Conservation (phyloP, 2,329 filamentous ascomycete species). For the Setomelanomma holmii region DNA sequence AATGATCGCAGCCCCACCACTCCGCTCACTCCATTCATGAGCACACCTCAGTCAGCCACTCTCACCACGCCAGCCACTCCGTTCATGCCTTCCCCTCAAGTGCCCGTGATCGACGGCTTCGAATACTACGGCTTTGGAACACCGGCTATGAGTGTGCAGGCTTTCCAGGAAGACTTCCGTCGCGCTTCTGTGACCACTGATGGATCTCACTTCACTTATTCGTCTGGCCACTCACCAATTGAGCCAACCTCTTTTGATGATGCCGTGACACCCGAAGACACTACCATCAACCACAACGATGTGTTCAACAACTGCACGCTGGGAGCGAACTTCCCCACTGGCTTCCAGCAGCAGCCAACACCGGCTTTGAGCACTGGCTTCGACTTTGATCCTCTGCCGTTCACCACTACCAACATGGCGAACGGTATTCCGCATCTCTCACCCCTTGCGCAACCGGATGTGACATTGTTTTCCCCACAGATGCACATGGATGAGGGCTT, state of each 20-base stretch:
- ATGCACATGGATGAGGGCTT: constrained; percentile 70
- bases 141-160: constrained; percentile 37
- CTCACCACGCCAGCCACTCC: constrained; percentile 48
- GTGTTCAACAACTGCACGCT: constrained; percentile 63
- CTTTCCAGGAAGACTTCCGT: constrained; percentile 44
- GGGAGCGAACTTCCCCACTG: constrained; percentile 66
- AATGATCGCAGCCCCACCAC: constrained; percentile 36
- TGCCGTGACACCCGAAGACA: constrained; percentile 54
- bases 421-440: constrained; percentile 64
- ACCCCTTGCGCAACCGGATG: constrained; percentile 70
- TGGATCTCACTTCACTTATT: constrained; percentile 46
- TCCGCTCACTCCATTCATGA: constrained; percentile 46
- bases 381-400: constrained; percentile 52
- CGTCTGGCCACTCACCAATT: constrained; percentile 51
- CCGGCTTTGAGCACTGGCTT: constrained; percentile 48
- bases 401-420: constrained; percentile 28
- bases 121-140: constrained; percentile 42
- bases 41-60: constrained; percentile 44
- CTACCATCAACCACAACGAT: constrained; percentile 66
- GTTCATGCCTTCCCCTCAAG: constrained; percentile 52
- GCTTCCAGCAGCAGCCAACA: constrained; percentile 64
- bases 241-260: constrained; percentile 53
- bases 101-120: constrained; percentile 45
- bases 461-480: constrained; percentile 73
- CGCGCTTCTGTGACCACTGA: constrained; percentile 47